Base-by-base conservation (phyloP, 768 basidiomycete species). In the Psilocybe tampanensis region DNA sequence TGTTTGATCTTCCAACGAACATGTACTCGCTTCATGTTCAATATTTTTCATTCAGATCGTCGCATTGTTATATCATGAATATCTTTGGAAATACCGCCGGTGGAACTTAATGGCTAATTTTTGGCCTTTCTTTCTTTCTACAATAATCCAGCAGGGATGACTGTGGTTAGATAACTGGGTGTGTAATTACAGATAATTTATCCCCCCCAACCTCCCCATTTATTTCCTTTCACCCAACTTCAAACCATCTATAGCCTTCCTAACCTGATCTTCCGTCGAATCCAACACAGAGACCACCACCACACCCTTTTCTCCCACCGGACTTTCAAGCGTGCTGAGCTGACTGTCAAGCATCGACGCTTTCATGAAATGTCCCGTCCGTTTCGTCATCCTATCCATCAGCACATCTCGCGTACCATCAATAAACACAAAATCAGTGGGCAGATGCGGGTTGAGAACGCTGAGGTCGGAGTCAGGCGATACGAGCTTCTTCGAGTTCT, bases 311-410 rank as follows among this genome's bases (percentile, higher is more conserved):
- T 93, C 91, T 1, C 76, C 85, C 33, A 75, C 74, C 0, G 93
- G 93, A 53, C 75, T 77, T 73, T 94, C 89, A 62, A 95, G 65
- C 43, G 89, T 85, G 8, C 67, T 69, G 63, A 94, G 63, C 74
- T 95, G 94, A 60, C 89, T 88, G 49, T 88, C 86, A 62, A 95
- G 74, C 94, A 95, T 93, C 3, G 65, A 67, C 19, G 83, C 83
- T 72, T 92, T 93, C 88, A 95, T 91, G 62, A 89, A 95, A 70
- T 95, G 94, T 0, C 86, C 87, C 41, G 78, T 62, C 33, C 93
- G 77, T 36, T 76, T 74, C 71, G 63, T 63, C 83, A 94, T 88
- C 33, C 93, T 76, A 43, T 85, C 83, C 68, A 79, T 52, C 55
- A 95, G 65, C 48, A 86, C 64, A 23, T 82, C 77, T 42, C 75